phyloP scores from a whole-genome alignment of 371 early-diverging fungal species.

The Apophysomyces elegans region DNA sequence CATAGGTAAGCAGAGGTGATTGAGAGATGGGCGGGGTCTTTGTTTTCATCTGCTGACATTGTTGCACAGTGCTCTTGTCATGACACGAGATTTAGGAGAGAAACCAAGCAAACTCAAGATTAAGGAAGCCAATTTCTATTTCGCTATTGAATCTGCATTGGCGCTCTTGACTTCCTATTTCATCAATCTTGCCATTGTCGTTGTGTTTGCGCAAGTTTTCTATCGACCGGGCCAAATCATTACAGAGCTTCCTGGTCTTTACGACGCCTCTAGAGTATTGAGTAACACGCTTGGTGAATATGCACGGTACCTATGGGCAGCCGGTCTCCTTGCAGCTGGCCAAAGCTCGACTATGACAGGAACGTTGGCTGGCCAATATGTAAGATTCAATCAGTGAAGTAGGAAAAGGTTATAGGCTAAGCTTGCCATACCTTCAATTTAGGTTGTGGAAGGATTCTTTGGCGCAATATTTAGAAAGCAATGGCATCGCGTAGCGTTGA shows the following conservation, averaged over 20 bases:
- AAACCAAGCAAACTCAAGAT: conserved; percentile 51
- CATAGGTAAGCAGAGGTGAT: conserved; percentile 49
- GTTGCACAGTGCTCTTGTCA: conserved; percentile 58
- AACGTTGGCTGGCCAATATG: conserved; percentile 78
- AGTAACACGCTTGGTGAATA: conserved; percentile 56
- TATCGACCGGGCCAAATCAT: conserved; percentile 42
- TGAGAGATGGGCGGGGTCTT: neutral
- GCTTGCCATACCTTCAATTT: neutral
- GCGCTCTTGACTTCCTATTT: conserved; percentile 69
- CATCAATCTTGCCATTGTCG: conserved; percentile 75
- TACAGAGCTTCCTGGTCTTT: conserved; percentile 50
- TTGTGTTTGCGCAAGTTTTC: conserved; percentile 73
- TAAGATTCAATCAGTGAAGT: neutral
- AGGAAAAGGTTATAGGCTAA: neutral
- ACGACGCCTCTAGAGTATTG: conserved; percentile 67
- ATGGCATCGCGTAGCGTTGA: conserved; percentile 73
- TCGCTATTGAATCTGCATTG: conserved; percentile 68
- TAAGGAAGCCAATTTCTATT: conserved; percentile 71
- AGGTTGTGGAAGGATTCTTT: conserved; percentile 69
- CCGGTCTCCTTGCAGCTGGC: conserved; percentile 73
- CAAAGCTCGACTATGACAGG: conserved; percentile 81
- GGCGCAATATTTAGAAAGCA: conserved; percentile 64
- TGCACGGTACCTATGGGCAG: conserved; percentile 69
- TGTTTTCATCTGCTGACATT: neutral
- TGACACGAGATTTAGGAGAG: conserved; percentile 59